Conservation (phyloP, 495 filamentous ascomycete species). For the Staphylotrichum longicolle region DNA sequence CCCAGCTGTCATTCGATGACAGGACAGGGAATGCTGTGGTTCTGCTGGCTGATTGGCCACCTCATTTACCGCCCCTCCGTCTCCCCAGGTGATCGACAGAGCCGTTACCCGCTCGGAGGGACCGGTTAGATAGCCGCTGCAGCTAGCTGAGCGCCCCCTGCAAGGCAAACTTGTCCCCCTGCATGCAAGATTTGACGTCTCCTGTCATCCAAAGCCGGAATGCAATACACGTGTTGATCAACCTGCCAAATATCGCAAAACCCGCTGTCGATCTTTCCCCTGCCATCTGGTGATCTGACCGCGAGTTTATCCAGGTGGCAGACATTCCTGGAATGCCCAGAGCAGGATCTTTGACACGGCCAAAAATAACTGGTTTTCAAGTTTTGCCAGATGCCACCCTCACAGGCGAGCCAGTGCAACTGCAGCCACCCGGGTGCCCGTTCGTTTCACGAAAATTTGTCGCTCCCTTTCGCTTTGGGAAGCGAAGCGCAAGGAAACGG, state of each 20-base stretch:
- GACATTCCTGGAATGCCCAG: background rate
- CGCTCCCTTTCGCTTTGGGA: background rate
- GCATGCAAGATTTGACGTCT: background rate
- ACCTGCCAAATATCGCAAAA: slow-evolving; percentile 1
- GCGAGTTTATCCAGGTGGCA: slow-evolving; percentile 2
- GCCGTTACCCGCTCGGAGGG: slow-evolving; percentile 5
- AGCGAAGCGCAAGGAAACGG: background rate
- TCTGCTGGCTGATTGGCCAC: background rate
- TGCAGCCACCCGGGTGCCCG: background rate
- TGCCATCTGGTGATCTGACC: no score
- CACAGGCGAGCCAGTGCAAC: background rate
- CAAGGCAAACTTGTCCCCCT: slow-evolving; percentile 10
- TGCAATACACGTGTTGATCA: slow-evolving; percentile 4
- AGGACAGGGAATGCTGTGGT: background rate
- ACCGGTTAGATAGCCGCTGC: slow-evolving; percentile 10
- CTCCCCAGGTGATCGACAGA: slow-evolving; percentile 2
- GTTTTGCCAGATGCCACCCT: slow-evolving; percentile 7
- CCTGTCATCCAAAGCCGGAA: background rate
- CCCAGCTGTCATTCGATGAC: slow-evolving; percentile 6
- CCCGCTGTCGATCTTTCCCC: background rate
- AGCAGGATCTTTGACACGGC: background rate
- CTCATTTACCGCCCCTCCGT: background rate
- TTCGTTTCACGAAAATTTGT: background rate
- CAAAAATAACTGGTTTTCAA: slow-evolving; percentile 10
- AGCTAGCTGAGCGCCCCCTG: background rate